Conservation (phyloP, 2,329 filamentous ascomycete genomes). For the Malbranchea zuffiana region DNA sequence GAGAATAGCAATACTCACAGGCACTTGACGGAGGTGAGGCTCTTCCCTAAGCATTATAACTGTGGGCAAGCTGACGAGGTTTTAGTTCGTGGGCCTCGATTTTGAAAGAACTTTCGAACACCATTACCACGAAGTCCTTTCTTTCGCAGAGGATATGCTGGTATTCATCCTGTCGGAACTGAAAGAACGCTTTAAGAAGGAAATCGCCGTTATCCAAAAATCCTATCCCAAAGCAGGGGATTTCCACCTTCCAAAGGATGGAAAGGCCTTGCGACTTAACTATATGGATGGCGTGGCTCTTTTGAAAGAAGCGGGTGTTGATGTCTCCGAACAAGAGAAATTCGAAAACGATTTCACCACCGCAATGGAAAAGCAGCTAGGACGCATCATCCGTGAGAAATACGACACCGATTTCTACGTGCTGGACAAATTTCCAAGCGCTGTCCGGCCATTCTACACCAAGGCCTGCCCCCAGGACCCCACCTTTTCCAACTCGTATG, state of each 20-base stretch:
- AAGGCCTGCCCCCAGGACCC: constrained; percentile 61
- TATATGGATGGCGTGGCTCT: constrained; percentile 41
- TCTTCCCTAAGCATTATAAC: background rate
- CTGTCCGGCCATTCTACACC: constrained; percentile 83
- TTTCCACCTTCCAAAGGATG: constrained; percentile 40
- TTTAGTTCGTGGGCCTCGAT: constrained; percentile 42
- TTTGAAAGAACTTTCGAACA: constrained; percentile 41
- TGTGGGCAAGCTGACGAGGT: constrained; percentile 15
- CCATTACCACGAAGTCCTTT: constrained; percentile 43
- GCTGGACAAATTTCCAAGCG: constrained; percentile 88
- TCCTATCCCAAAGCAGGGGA: constrained; percentile 42
- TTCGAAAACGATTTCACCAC: constrained; percentile 40
- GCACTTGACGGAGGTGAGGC: constrained; percentile 50
- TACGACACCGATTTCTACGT: constrained; percentile 95
- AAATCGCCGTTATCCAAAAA: constrained; percentile 39
- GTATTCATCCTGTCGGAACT: constrained; percentile 40
- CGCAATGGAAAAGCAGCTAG: constrained; percentile 56
- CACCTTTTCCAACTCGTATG: constrained; percentile 56
- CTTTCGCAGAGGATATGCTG: constrained; percentile 40
- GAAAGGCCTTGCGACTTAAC: constrained; percentile 39
- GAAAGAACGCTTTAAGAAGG: constrained; percentile 34
- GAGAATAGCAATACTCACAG: constrained; percentile 58
- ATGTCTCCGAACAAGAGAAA: constrained; percentile 39
- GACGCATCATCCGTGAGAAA: constrained; percentile 73
- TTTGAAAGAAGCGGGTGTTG: constrained; percentile 40